Evolutionary conservation across 1,139 yeast species (phyloP).

Genomic region (Scheffersomyces quercinus): DNA sequence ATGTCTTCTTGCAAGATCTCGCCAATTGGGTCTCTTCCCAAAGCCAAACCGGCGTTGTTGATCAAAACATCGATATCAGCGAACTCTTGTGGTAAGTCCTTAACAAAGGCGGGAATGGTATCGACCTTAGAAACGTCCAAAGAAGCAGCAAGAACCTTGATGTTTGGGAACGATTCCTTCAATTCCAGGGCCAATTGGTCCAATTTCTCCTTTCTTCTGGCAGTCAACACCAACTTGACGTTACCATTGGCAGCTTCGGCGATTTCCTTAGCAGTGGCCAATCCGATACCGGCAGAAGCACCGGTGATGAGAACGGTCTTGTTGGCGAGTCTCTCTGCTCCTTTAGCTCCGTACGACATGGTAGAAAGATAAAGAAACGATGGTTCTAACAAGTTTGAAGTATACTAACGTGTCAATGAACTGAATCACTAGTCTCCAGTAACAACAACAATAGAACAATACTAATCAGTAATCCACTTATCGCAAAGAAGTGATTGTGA

Average conservation of each 20-base stretch:
- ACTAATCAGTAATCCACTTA: too few species aligned
- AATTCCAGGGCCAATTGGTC: constrained; percentile 29
- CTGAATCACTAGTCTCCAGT: too few species aligned
- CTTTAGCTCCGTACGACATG: constrained; percentile 54
- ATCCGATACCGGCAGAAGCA: constrained; percentile 68
- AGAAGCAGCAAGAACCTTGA: constrained; percentile 26
- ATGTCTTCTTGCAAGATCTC: constrained; percentile 33
- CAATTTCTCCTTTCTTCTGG: constrained; percentile 42
- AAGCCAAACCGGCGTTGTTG: constrained; percentile 47
- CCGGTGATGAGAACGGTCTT: constrained; percentile 70
- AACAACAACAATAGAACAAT: too few species aligned
- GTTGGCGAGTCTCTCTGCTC: constrained; percentile 60
- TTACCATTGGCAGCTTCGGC: constrained; percentile 42
- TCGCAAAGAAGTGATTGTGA: too few species aligned
- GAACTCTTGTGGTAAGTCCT: constrained; percentile 33
- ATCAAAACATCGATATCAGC: constrained; percentile 40
- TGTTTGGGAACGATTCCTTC: constrained; percentile 22
- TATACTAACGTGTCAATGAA: too few species aligned
- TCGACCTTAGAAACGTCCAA: constrained; percentile 41
- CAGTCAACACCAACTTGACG: constrained; percentile 41
- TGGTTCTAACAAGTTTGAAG: not conserved
- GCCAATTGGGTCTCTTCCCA: constrained; percentile 42
- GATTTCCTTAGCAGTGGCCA: constrained; percentile 41
- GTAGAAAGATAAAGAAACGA: not conserved
- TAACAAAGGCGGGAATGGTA: constrained; percentile 33